phyloP scores from a whole-genome alignment of 805 yeast species.

The Citeromyces nyonsensis region DNA sequence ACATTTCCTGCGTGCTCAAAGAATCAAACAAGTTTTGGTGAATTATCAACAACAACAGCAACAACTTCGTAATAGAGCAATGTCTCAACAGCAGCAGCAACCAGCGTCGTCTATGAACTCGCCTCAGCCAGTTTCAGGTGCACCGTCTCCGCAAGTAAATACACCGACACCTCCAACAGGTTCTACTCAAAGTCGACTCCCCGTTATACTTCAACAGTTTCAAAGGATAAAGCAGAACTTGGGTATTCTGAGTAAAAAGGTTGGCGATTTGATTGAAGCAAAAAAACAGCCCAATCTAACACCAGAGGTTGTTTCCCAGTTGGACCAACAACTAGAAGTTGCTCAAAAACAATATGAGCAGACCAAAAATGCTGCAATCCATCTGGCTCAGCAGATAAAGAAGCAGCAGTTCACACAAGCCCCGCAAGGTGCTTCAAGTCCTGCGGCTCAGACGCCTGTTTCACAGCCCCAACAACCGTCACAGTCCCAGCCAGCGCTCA shows the following conservation, averaged over 20 bases:
- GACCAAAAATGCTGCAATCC: constrained; percentile 32
- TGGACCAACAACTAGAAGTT: constrained; percentile 32
- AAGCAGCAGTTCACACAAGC: constrained; percentile 4
- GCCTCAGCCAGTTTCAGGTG: constrained; percentile 1
- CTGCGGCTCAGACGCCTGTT: constrained; percentile 4
- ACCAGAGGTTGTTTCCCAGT: constrained; percentile 24
- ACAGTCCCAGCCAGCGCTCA: constrained; percentile 5
- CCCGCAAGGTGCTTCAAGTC: constrained; percentile 3
- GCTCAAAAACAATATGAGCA: constrained; percentile 28
- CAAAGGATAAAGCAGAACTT: constrained; percentile 29
- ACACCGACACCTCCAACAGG: constrained; percentile 6
- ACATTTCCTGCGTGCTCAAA: constrained; percentile 46
- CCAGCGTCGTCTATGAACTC: background rate
- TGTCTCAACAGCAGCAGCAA: background rate
- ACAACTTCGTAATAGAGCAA: constrained; percentile 6
- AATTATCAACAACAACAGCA: constrained; percentile 18
- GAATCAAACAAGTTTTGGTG: constrained; percentile 42
- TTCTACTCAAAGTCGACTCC: constrained; percentile 4
- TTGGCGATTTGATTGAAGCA: constrained; percentile 32
- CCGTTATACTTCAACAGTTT: constrained; percentile 14
- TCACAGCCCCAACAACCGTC: constrained; percentile 4
- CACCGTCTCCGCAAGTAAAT: constrained; percentile 1
- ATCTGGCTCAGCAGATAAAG: constrained; percentile 23
- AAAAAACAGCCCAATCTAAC: constrained; percentile 25
- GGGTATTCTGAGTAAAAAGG: constrained; percentile 30